Evolutionary conservation across 1,284 basidiomycete genomes (phyloP).

Genomic region (Butyriboletus appendiculatus): DNA sequence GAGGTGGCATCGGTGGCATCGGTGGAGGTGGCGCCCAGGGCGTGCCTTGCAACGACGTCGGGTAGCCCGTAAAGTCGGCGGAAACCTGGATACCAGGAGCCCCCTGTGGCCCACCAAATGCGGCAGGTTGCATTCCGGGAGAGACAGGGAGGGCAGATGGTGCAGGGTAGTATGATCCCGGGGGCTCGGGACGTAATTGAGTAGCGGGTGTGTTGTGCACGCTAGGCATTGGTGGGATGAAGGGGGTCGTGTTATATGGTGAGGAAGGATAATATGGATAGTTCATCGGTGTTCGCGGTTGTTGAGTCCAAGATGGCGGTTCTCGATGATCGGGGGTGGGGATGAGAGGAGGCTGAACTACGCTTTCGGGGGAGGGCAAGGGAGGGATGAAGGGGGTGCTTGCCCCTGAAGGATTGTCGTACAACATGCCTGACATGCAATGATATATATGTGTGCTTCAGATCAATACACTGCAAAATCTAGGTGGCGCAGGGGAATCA

Average conservation of each 20-base stretch:
- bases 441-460: constrained; percentile 27
- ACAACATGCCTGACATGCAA: constrained; percentile 24
- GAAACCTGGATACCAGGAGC: constrained; percentile 19
- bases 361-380: constrained; percentile 31
- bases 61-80: constrained; percentile 35
- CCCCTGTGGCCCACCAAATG: constrained; percentile 11
- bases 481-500: constrained; percentile 10
- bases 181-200: constrained; percentile 27
- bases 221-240: constrained; percentile 33
- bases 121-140: constrained; percentile 11
- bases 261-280: constrained; percentile 33
- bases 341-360: constrained; percentile 28
- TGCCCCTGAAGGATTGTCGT: constrained; percentile 32
- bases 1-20: constrained; percentile 16
- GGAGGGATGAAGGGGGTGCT: constrained; percentile 37
- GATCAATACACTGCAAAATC: constrained; percentile 26
- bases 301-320: constrained; percentile 27
- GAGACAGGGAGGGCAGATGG: constrained; percentile 30
- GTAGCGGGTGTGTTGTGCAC: constrained; percentile 26
- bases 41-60: constrained; percentile 26
- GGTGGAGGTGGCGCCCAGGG: constrained; percentile 27
- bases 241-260: constrained; percentile 32
- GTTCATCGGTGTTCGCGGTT: constrained; percentile 28
- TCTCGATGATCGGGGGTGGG: constrained; percentile 28
- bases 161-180: constrained; percentile 35